phyloP scores from a whole-genome alignment of 2,329 filamentous ascomycete genomes.

The Colletotrichum liriopes region DNA sequence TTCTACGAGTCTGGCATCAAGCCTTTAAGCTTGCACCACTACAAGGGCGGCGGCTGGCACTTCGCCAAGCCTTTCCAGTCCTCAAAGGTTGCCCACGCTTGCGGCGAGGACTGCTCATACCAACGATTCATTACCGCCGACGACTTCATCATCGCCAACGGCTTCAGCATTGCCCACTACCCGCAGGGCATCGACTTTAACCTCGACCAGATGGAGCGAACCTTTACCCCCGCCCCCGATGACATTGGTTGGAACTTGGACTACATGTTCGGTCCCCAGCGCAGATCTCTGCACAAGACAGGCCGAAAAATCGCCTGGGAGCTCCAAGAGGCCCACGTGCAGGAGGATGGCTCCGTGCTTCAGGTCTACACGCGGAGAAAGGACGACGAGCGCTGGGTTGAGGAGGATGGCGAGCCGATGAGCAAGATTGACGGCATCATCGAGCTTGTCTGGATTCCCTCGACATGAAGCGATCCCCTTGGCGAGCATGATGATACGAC shows the following conservation, averaged over 20 bases:
- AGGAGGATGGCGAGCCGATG: constrained; percentile 63
- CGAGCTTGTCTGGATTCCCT: constrained; percentile 70
- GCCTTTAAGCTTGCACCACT: constrained; percentile 75
- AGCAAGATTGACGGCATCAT: constrained; percentile 69
- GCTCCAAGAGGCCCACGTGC: constrained; percentile 64
- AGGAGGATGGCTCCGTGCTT: constrained; percentile 64
- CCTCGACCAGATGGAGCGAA: constrained; percentile 66
- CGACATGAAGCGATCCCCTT: constrained; percentile 35
- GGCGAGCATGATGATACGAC: constrained; percentile 38
- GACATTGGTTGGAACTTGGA: constrained; percentile 67
- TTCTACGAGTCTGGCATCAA: constrained; percentile 76
- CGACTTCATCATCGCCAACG: constrained; percentile 70
- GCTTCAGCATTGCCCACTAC: constrained; percentile 73
- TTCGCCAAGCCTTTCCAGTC: constrained; percentile 68
- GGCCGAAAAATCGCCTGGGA: constrained; percentile 70
- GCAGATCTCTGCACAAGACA: constrained; percentile 63
- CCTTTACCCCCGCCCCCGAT: constrained; percentile 64
- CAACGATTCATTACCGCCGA: constrained; percentile 71
- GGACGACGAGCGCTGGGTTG: constrained; percentile 69
- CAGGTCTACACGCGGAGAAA: constrained; percentile 69
- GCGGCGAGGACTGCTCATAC: constrained; percentile 73
- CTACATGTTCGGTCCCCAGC: constrained; percentile 66
- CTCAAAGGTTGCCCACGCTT: constrained; percentile 71
- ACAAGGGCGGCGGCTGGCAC: constrained; percentile 74
- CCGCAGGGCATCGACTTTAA: constrained; percentile 66